Percentiles rank a stretch among this genome's conserved stretches.
These are phyloP conservation scores for Cercophora newfieldiana DNA, from an alignment of 495 filamentous ascomycete genomes.

Conservation along the genomic window DNA sequence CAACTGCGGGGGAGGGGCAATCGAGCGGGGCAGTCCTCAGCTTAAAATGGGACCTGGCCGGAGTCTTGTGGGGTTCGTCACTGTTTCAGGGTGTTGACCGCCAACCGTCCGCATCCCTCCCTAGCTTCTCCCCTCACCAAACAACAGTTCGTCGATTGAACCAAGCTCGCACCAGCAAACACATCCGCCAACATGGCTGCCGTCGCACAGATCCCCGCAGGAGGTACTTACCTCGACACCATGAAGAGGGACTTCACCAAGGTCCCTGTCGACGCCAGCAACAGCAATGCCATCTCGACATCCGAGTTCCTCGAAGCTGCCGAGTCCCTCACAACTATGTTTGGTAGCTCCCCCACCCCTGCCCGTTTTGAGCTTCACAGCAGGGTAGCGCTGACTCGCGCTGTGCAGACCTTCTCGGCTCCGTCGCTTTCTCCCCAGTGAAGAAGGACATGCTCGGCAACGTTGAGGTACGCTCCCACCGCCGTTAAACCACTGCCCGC, in stretches of 20 bases:
- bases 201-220: conserved; percentile 50
- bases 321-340: conserved; percentile 79
- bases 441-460: conserved; percentile 91
- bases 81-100: conserved; percentile 12
- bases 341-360: conserved; percentile 58
- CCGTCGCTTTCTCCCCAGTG: conserved; percentile 78
- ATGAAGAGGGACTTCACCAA: conserved; percentile 78
- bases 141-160: background rate
- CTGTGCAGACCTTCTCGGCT: conserved; percentile 71
- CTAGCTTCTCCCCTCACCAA: background rate
- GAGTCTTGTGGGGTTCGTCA: conserved; percentile 9
- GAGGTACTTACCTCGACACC: conserved; percentile 80
- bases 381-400: background rate
- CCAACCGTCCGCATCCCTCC: conserved; percentile 10
- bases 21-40: background rate
- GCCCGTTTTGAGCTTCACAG: background rate
- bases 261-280: conserved; percentile 69
- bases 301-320: conserved; percentile 89
- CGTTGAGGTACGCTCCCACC: conserved; percentile 66
- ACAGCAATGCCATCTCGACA: conserved; percentile 77
- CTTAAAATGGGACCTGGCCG: conserved; percentile 5
- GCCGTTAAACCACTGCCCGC: background rate
- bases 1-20: conserved; percentile 18
- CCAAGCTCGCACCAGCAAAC: conserved; percentile 4
- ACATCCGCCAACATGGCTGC: conserved; percentile 38